phyloP scores from a whole-genome alignment of 2,329 filamentous ascomycete species.

The Pyricularia pennisetigena region DNA sequence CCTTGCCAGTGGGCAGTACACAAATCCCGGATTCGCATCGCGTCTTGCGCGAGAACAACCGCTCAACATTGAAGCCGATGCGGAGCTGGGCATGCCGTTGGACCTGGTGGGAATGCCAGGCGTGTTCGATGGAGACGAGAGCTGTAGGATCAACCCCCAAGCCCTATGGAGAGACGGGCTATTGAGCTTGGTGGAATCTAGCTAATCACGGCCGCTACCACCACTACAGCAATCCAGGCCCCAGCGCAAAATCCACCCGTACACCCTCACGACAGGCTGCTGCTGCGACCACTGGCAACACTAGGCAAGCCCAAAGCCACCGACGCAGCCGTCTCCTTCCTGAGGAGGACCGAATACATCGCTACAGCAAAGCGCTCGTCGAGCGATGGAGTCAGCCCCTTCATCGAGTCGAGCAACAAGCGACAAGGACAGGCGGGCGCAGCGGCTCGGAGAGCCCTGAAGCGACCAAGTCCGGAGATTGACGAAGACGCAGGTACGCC shows the following conservation, averaged over 20 bases:
- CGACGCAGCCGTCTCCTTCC: constrained; percentile 78
- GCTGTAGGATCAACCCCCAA: constrained; percentile 49
- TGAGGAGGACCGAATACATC: constrained; percentile 94
- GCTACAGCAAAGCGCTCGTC: constrained; percentile 40
- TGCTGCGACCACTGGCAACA: constrained; percentile 74
- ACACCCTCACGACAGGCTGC: constrained; percentile 74
- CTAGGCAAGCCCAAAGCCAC: constrained; percentile 74
- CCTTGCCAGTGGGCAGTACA: constrained; percentile 77
- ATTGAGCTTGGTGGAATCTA: background rate
- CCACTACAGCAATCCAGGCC: constrained; percentile 64
- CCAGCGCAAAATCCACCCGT: constrained; percentile 59
- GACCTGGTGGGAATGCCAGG: constrained; percentile 92
- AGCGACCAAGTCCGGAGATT: constrained; percentile 20
- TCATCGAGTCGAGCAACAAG: constrained; percentile 19
- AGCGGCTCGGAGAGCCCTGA: constrained; percentile 27
- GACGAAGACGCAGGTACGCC: constrained; percentile 51
- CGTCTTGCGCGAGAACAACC: constrained; percentile 84
- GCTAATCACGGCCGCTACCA: background rate
- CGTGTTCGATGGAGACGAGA: constrained; percentile 90
- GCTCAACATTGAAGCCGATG: constrained; percentile 93
- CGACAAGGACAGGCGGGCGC: constrained; percentile 7
- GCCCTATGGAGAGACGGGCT: background rate
- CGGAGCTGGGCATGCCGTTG: constrained; percentile 94
- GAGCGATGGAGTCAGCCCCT: constrained; percentile 20
- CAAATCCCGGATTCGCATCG: constrained; percentile 81